Base-by-base conservation (phyloP, 192 early-diverging fungal species). In the Coemansia sp. region DNA sequence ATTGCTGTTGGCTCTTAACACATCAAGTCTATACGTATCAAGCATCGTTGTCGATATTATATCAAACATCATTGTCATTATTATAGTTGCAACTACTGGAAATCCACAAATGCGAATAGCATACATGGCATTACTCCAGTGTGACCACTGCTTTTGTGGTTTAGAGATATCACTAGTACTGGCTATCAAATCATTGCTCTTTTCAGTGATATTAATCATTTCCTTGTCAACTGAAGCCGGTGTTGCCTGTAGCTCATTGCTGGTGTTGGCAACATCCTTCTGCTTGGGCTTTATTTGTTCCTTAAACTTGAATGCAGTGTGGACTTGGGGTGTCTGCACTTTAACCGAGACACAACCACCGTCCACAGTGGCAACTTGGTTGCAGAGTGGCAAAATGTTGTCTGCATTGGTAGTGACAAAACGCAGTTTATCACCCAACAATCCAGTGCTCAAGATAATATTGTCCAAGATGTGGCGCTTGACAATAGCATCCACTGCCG, bases 401-500 rank as follows among this genome's bases (percentile, higher is more conserved):
- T 68, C 55, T 20, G 64, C 66, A 66, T 87, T 64, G 7, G 78
- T 85, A 29, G 83, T 50, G 3, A 88, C 62, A 29, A 88, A 50
- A 7, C 86, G 68, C 18, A 86, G 70, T 71, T 87, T 85, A 62
- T 78, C 69, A 11, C 73, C 79, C 15, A 92, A 71, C 39, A 92
- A 22, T 22, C 78, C 75, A 65, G 71, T 70, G n/a, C 87, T 83
- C 36, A 75, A 49, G 3, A 91, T 81, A 38, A 86, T 84, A 53
- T 87, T 74, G 64, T 91, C 88, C 47, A 91, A 78, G 43, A 91
- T 90, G 67, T 88, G 88, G 18, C 85, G 72, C 16, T 85, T 87
- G 61, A 90, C 88, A 55, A 88, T 87, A 9, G 87, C 79, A 66
- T 92, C 90, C 0, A 92, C 90, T 13, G 90, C 90, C 12, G 87